Conservation (phyloP, 257 asterid species). For the Solanum ossicruentum region DNA sequence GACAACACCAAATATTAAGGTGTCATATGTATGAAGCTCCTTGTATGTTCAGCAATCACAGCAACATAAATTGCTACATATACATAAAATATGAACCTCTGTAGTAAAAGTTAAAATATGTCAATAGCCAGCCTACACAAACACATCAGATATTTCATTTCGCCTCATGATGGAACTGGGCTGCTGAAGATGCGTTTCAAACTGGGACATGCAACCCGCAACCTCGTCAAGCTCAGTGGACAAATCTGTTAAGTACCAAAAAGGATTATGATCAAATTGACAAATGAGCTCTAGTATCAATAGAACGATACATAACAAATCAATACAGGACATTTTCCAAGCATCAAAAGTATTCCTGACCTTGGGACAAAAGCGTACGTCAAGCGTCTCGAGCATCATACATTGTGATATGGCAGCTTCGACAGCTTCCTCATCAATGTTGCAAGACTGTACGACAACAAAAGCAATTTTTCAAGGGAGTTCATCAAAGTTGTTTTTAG, state of each 20-base stretch:
- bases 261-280: neutral
- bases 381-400: constrained; percentile 84
- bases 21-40: neutral
- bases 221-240: constrained; percentile 47
- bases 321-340: neutral
- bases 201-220: constrained; percentile 69
- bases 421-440: constrained; percentile 69
- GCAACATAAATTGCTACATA: neutral
- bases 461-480: neutral
- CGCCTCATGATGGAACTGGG: constrained; percentile 30
- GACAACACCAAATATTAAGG: neutral
- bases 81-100: neutral
- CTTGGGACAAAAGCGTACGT: constrained; percentile 92
- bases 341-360: constrained; percentile 13
- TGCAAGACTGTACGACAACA: constrained; percentile 48
- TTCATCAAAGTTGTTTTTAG: neutral
- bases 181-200: constrained; percentile 90
- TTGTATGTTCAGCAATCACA: neutral
- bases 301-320: neutral
- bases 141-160: neutral
- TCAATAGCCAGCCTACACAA: neutral
- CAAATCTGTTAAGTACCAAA: constrained; percentile 35
- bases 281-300: neutral
- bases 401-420: constrained; percentile 68
- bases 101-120: neutral